phyloP scores from a whole-genome alignment of 176 grass and related monocot genomes.

The Oryza nivara region DNA sequence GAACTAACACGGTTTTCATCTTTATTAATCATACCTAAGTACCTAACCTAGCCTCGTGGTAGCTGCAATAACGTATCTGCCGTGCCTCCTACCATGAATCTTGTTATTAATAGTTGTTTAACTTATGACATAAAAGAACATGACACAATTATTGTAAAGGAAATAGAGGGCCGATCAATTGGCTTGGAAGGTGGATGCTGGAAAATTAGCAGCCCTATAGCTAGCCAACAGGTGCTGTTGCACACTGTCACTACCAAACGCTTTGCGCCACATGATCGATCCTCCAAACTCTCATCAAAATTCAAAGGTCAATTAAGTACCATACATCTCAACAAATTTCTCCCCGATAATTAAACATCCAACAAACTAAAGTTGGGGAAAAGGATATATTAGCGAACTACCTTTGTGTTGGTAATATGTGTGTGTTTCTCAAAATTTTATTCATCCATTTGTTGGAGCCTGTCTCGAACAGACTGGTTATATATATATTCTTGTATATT shows the following conservation, averaged over 20 bases:
- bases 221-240: background rate
- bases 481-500: background rate
- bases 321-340: constrained; percentile 15
- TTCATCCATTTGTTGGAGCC: background rate
- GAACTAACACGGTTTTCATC: too few relatives aligned
- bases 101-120: background rate
- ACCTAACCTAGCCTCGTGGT: too few relatives aligned
- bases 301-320: constrained; percentile 19
- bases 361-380: constrained; percentile 43
- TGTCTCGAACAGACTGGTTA: background rate
- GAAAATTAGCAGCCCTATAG: constrained; percentile 3
- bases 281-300: background rate
- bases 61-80: background rate
- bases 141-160: background rate
- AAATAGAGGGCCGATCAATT: background rate
- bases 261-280: constrained; percentile 17
- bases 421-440: background rate
- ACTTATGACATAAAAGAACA: background rate
- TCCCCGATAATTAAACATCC: background rate
- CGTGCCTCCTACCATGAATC: background rate
- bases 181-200: constrained; percentile 19
- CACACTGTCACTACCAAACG: constrained; percentile 29
- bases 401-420: constrained; percentile 29
- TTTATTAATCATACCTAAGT: too few relatives aligned
- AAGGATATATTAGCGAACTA: constrained; percentile 39